These are phyloP conservation scores for Citrus australasica DNA, from an alignment of 345 rosid genomes.

Conservation along the genomic window DNA sequence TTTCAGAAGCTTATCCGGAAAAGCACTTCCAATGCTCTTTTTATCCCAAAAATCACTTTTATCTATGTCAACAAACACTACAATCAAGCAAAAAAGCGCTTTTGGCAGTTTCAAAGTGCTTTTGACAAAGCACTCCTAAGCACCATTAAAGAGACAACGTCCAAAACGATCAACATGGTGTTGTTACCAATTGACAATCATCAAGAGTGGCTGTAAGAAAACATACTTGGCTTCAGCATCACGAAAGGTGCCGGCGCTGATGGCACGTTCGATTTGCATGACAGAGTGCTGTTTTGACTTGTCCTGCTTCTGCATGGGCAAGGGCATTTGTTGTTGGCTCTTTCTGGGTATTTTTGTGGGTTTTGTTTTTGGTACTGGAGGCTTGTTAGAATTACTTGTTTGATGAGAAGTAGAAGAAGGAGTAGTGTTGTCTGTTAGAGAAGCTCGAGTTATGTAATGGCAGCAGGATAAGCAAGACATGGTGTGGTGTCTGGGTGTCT, in stretches of 20 bases:
- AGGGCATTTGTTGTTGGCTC: constrained; percentile 5
- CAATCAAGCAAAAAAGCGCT: not conserved
- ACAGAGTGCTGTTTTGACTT: constrained; percentile 31
- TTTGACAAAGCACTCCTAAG: not conserved
- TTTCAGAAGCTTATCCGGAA: not conserved
- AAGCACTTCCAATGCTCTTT: not conserved
- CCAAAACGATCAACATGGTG: not conserved
- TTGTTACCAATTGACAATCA: not conserved
- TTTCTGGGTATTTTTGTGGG: constrained; percentile 5
- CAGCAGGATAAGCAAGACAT: constrained; percentile 35
- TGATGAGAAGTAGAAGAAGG: constrained; percentile 15
- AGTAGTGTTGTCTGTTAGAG: constrained; percentile 10
- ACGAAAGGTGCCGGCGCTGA: constrained; percentile 79
- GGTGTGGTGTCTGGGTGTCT: constrained; percentile 3
- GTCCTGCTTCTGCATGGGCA: constrained; percentile 10
- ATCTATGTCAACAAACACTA: not conserved
- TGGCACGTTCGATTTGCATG: constrained; percentile 65
- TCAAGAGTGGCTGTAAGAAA: not conserved
- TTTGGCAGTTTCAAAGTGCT: not conserved
- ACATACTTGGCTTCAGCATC: constrained; percentile 53
- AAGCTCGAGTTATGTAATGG: constrained; percentile 20
- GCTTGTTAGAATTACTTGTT: not conserved
- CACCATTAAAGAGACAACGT: not conserved
- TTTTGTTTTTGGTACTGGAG: constrained; percentile 13
- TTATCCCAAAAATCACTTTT: not conserved